These are phyloP conservation scores for Pyrus communis DNA, from an alignment of 306 rosid genomes.

Conservation along the genomic window DNA sequence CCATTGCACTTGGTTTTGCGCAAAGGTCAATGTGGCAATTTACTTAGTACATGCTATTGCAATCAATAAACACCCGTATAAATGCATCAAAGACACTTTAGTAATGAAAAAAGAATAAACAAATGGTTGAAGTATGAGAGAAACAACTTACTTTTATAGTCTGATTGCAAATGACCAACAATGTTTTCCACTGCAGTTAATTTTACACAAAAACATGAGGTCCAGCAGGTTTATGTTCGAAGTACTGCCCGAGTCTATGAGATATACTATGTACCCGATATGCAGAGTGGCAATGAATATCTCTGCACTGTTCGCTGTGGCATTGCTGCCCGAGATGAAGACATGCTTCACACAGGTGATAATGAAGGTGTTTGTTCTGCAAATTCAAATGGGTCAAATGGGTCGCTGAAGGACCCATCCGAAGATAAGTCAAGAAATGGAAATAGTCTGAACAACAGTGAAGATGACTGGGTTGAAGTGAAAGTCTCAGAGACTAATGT, in stretches of 20 bases:
- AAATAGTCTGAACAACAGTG: constrained; percentile 24
- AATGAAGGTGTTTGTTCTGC: constrained; percentile 22
- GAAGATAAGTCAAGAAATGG: constrained; percentile 28
- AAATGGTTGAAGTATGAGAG: not conserved
- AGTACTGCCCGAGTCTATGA: constrained; percentile 82
- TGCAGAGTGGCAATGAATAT: constrained; percentile 42
- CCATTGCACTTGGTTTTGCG: no score
- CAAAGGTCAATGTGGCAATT: not conserved
- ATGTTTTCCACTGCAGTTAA: constrained; percentile 39
- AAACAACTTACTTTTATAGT: not conserved
- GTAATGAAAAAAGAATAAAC: not conserved
- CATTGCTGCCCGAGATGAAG: constrained; percentile 55
- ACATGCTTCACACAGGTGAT: constrained; percentile 32
- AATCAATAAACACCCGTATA: not conserved
- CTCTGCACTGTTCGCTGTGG: constrained; percentile 77
- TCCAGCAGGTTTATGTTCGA: constrained; percentile 71
- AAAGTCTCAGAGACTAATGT: constrained; percentile 27
- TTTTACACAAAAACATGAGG: constrained; percentile 53
- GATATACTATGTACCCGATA: constrained; percentile 47
- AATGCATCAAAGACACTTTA: not conserved
- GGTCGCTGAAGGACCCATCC: constrained; percentile 11
- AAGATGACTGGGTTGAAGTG: constrained; percentile 91
- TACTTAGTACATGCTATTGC: no score
- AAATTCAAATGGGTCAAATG: constrained; percentile 20
- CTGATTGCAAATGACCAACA: constrained; percentile 8